Percentiles rank a stretch among this genome's conserved stretches.
Conservation (phyloP, 306 rosid species). For the Ziziphus jujuba region DNA sequence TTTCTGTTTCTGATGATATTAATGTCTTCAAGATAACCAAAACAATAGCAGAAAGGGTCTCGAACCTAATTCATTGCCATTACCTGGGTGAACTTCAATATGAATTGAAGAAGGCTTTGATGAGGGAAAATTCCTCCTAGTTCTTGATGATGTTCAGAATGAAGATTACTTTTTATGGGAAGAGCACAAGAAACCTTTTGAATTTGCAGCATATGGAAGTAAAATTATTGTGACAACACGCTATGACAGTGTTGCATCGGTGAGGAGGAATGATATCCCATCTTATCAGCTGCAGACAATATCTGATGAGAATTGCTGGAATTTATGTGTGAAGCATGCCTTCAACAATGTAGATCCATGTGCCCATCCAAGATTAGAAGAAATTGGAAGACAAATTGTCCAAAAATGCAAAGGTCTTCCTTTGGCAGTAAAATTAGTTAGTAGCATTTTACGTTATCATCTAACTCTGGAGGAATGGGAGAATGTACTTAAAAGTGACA, state of each 20-base stretch:
- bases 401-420: constrained; percentile 29
- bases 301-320: neutral
- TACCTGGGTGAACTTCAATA: neutral
- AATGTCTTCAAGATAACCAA: constrained; percentile 1
- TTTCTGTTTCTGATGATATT: constrained; percentile 6
- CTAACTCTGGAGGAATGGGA: neutral
- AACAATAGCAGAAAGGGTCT: neutral
- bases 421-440: constrained; percentile 2
- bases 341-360: neutral
- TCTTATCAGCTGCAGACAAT: neutral
- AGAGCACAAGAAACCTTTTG: neutral
- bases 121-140: neutral
- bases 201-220: neutral
- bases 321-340: neutral
- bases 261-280: neutral
- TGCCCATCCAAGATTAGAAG: neutral
- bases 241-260: neutral
- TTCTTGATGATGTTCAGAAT: constrained; percentile 2
- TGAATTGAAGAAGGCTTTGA: neutral
- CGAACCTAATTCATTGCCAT: too few relatives aligned
- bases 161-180: constrained; percentile 2
- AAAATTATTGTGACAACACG: constrained; percentile 17
- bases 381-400: constrained; percentile 19
- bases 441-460: neutral
- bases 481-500: neutral